A percentile compares a stretch with the other conserved stretches of the same genome.
phyloP scores from a whole-genome alignment of 176 grass and related monocot species.

The Oryza australiensis region DNA sequence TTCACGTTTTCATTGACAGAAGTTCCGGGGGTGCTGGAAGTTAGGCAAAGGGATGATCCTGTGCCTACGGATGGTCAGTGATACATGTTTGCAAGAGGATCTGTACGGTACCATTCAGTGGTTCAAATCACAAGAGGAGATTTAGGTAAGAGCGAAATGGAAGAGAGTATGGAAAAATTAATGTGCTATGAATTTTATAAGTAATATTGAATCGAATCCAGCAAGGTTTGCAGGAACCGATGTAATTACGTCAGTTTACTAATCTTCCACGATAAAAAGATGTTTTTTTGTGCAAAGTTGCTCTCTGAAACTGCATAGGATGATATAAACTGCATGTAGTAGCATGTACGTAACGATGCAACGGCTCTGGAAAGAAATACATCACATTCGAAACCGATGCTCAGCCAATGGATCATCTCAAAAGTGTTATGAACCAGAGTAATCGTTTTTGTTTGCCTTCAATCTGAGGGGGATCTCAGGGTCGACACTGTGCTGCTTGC shows the following conservation, averaged over 20 bases:
- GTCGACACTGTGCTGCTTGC: conserved; percentile 52
- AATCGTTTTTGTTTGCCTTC: background rate
- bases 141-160: background rate
- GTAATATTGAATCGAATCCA: conserved; percentile 2
- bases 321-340: background rate
- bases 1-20: conserved; percentile 22
- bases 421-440: background rate
- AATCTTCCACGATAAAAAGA: background rate
- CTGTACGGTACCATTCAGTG: background rate
- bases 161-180: background rate
- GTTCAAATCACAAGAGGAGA: background rate
- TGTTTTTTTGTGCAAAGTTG: background rate
- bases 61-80: conserved; percentile 16
- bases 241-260: background rate
- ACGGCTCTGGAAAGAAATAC: background rate
- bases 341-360: background rate
- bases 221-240: background rate
- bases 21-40: conserved; percentile 38
- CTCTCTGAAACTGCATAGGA: background rate
- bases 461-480: background rate
- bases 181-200: background rate
- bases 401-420: background rate
- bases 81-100: background rate
- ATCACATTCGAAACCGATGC: background rate
- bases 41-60: conserved; percentile 35